Percentiles rank a stretch among this genome's conserved stretches.
phyloP scores from a whole-genome alignment of 768 basidiomycete genomes.

The Leccinum truebloodii region DNA sequence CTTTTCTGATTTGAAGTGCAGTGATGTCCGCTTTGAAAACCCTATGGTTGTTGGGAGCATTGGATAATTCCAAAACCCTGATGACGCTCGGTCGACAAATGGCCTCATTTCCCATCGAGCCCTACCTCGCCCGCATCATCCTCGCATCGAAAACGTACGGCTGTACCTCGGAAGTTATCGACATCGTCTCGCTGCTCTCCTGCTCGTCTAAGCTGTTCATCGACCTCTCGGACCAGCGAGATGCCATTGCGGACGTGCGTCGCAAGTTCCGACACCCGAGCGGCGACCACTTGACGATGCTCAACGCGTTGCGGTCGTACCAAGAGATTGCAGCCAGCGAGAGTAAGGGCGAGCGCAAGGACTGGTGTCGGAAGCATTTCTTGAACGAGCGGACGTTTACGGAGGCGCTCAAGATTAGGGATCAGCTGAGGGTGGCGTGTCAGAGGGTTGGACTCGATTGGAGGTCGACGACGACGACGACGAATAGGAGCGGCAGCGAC shows the following conservation, averaged over 20 bases:
- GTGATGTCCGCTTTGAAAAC: conserved; percentile 66
- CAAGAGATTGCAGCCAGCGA: conserved; percentile 60
- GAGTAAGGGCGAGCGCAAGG: conserved; percentile 48
- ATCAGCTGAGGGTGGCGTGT: conserved; percentile 74
- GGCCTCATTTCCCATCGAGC: conserved; percentile 93
- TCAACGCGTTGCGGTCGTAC: conserved; percentile 85
- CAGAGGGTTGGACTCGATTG: conserved; percentile 60
- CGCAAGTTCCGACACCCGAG: conserved; percentile 77
- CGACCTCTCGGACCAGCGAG: conserved; percentile 74
- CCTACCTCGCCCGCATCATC: conserved; percentile 71
- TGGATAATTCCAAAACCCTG: conserved; percentile 63
- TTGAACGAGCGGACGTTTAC: conserved; percentile 79
- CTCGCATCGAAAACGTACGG: conserved; percentile 72
- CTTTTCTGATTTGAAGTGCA: conserved; percentile 25
- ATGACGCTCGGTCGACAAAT: conserved; percentile 80
- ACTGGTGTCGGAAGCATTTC: conserved; percentile 86
- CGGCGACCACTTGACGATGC: conserved; percentile 89
- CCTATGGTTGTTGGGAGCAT: conserved; percentile 78
- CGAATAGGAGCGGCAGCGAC: conserved; percentile 46
- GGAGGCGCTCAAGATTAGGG: conserved; percentile 76
- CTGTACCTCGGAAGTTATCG: conserved; percentile 78
- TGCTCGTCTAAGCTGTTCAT: conserved; percentile 80
- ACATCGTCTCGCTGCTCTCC: conserved; percentile 83
- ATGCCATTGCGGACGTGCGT: conserved; percentile 67
- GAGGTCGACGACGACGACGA: conserved; percentile 39